phyloP scores from a whole-genome alignment of 176 grass and related monocot species.

The Zoysia japonica region DNA sequence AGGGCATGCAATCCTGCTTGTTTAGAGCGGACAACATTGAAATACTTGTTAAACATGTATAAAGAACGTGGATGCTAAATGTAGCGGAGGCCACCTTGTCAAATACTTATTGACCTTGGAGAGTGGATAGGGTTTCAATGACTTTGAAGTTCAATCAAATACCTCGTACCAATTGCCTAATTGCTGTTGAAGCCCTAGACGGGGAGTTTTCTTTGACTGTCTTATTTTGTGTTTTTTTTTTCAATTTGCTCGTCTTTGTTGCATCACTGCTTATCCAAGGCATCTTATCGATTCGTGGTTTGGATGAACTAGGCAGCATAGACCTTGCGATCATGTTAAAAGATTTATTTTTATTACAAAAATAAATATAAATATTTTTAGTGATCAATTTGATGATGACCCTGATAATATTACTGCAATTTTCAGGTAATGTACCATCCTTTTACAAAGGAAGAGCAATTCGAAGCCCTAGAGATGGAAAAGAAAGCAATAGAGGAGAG shows the following conservation, averaged over 20 bases:
- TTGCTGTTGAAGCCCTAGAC: neutral
- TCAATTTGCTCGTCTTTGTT: neutral
- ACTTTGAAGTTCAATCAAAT: neutral
- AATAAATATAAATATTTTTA: conserved; percentile 4
- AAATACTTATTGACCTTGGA: neutral
- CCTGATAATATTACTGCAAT: conserved; percentile 21
- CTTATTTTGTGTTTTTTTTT: neutral
- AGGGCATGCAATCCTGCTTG: too few relatives aligned
- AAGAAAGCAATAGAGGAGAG: conserved; percentile 79
- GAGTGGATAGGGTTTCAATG: neutral
- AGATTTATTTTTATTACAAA: neutral
- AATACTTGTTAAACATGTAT: too few relatives aligned
- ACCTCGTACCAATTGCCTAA: neutral
- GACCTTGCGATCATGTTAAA: neutral
- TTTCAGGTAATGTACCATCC: conserved; percentile 69
- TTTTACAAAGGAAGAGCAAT: conserved; percentile 80
- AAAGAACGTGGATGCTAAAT: neutral
- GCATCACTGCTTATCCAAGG: neutral
- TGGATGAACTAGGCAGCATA: neutral
- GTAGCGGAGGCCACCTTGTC: neutral
- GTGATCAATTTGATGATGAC: neutral
- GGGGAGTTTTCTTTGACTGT: neutral
- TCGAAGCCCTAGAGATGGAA: conserved; percentile 64
- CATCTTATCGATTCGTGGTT: neutral
- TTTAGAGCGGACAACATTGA: neutral